These are phyloP conservation scores for Candida sakaeoensis DNA, from an alignment of 805 yeast genomes.

Conservation along the genomic window DNA sequence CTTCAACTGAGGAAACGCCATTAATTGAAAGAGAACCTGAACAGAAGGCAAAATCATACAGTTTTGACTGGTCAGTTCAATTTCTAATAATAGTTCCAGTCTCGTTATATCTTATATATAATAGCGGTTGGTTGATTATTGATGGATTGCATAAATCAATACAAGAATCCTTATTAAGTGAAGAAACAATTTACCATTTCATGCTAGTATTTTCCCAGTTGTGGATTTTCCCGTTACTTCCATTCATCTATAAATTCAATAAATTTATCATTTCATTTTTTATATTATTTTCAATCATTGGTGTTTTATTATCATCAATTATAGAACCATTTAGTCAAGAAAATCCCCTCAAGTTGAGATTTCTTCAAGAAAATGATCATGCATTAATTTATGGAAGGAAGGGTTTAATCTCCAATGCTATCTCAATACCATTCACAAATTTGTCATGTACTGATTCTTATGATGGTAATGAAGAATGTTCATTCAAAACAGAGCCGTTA, in stretches of 20 bases:
- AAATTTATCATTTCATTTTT: conserved; percentile 43
- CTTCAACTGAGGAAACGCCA: not conserved
- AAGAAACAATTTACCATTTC: conserved; percentile 28
- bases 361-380: conserved; percentile 59
- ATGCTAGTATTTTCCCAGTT: conserved; percentile 26
- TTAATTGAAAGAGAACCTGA: not conserved
- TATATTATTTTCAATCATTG: conserved; percentile 30
- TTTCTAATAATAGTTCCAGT: conserved; percentile 66
- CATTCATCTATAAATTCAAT: conserved; percentile 69
- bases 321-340: conserved; percentile 55
- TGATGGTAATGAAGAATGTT: conserved; percentile 53
- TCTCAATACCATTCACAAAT: conserved; percentile 56
- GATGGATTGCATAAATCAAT: conserved; percentile 68
- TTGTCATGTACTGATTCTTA: conserved; percentile 33
- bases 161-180: conserved; percentile 56
- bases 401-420: conserved; percentile 42
- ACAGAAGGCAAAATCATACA: not conserved
- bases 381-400: conserved; percentile 51
- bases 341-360: conserved; percentile 70
- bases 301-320: conserved; percentile 35
- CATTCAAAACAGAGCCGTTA: conserved; percentile 48
- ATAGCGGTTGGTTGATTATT: conserved; percentile 51
- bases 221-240: conserved; percentile 50
- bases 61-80: conserved; percentile 79
- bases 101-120: conserved; percentile 50